These are phyloP conservation scores for Castanea crenata DNA, from an alignment of 306 rosid species.

Conservation along the genomic window DNA sequence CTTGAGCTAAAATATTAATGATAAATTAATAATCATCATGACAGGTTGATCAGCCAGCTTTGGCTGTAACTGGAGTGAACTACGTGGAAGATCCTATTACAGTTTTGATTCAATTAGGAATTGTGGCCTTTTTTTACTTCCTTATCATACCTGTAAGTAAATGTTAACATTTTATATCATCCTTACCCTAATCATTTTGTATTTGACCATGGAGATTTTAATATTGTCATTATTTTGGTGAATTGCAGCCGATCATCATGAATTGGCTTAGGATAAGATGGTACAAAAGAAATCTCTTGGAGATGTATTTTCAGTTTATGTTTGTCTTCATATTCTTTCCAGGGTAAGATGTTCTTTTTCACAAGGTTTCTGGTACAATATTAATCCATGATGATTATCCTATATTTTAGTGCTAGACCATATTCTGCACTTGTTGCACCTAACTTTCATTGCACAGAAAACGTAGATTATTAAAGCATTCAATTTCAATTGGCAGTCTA, in stretches of 20 bases:
- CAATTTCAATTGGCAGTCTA: no score
- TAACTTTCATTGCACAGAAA: no score
- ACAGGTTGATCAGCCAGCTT: slow-evolving; percentile 69
- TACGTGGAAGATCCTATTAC: slow-evolving; percentile 44
- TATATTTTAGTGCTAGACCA: no score
- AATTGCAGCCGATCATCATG: slow-evolving; percentile 76
- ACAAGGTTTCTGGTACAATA: not conserved
- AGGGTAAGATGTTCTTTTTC: slow-evolving; percentile 41
- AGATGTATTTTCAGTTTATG: slow-evolving; percentile 89
- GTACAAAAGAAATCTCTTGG: slow-evolving; percentile 73
- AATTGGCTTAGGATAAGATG: slow-evolving; percentile 89
- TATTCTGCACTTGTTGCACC: no score
- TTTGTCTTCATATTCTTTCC: slow-evolving; percentile 91
- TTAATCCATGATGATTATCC: no score
- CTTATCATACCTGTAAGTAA: slow-evolving; percentile 63
- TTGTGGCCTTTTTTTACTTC: slow-evolving; percentile 76
- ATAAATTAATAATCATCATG: not conserved
- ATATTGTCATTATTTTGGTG: not conserved
- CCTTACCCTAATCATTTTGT: not conserved
- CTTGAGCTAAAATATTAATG: slow-evolving; percentile 4
- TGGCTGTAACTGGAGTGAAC: slow-evolving; percentile 76
- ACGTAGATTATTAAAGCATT: no score
- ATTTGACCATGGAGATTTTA: not conserved
- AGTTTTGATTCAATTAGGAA: slow-evolving; percentile 56
- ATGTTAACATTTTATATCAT: not conserved